These are phyloP conservation scores for Hordeum pubiflorum DNA, from an alignment of 202 grass and related monocot species.

Conservation along the genomic window DNA sequence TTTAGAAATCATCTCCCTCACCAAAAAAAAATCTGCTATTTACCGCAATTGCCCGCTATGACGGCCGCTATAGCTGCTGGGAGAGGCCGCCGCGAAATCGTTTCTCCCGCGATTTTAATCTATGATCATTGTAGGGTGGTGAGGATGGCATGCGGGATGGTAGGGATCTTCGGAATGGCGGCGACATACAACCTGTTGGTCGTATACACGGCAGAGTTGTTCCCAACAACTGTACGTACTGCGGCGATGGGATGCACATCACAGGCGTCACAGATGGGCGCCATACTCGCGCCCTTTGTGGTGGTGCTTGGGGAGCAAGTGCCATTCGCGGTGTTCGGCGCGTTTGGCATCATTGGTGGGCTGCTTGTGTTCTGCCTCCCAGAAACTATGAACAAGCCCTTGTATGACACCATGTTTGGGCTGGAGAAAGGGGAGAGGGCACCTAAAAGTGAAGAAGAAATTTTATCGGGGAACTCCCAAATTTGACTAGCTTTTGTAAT, in stretches of 20 bases:
- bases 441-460: neutral
- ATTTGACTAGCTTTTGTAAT: neutral
- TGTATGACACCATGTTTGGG: conserved; percentile 84
- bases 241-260: conserved; percentile 65
- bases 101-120: too few species aligned
- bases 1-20: too few species aligned
- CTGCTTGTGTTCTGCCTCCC: conserved; percentile 52
- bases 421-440: conserved; percentile 57
- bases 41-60: too few species aligned
- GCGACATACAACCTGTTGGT: conserved; percentile 83
- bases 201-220: conserved; percentile 80
- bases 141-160: conserved; percentile 64
- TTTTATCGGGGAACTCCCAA: neutral
- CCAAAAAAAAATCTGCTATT: too few species aligned
- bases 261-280: conserved; percentile 77
- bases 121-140: conserved; percentile 23
- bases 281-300: conserved; percentile 69
- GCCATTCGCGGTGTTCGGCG: conserved; percentile 76
- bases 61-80: too few species aligned
- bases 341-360: conserved; percentile 45
- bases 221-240: conserved; percentile 83
- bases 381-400: conserved; percentile 74
- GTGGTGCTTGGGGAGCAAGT: conserved; percentile 57
- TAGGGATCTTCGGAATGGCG: conserved; percentile 84
- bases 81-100: too few species aligned